phyloP scores from a whole-genome alignment of 2,329 filamentous ascomycete genomes.

The Alternaria burnsii region DNA sequence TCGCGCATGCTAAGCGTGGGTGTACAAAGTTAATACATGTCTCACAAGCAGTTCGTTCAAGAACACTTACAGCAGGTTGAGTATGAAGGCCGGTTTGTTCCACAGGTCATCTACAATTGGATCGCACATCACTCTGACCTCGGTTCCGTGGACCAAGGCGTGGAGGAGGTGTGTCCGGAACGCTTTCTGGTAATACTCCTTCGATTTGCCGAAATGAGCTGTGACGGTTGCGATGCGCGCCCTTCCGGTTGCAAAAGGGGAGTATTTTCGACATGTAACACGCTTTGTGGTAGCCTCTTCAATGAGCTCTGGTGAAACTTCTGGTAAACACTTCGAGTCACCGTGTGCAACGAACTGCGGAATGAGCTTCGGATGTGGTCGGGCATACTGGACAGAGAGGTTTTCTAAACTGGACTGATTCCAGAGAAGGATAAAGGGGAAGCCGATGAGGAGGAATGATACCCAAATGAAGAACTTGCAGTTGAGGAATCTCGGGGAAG shows the following conservation, averaged over 20 bases:
- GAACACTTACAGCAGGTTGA: slow-evolving; percentile 42
- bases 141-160: slow-evolving; percentile 51
- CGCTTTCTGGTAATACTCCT: slow-evolving; percentile 53
- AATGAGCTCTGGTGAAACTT: slow-evolving; percentile 18
- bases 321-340: slow-evolving; percentile 24
- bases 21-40: too few relatives aligned
- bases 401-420: slow-evolving; percentile 5
- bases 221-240: slow-evolving; percentile 51
- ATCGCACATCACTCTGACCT: slow-evolving; percentile 54
- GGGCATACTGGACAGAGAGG: slow-evolving; percentile 18
- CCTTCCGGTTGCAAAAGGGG: slow-evolving; percentile 20
- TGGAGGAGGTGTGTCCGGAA: slow-evolving; percentile 50
- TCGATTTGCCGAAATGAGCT: slow-evolving; percentile 49
- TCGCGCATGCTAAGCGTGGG: slow-evolving; percentile 22
- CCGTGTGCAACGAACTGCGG: slow-evolving; percentile 27
- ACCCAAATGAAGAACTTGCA: slow-evolving; percentile 11
- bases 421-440: slow-evolving; percentile 16
- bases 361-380: slow-evolving; percentile 9
- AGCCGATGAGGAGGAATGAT: slow-evolving; percentile 12
- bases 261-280: slow-evolving; percentile 25
- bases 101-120: slow-evolving; percentile 55
- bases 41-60: too few relatives aligned
- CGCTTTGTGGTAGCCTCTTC: slow-evolving; percentile 21
- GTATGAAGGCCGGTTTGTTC: slow-evolving; percentile 57
- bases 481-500: not conserved